Percentiles rank a stretch among this genome's conserved stretches.
Evolutionary conservation across 2,329 filamentous ascomycete genomes (phyloP).

Genomic region (Aspergillus calidoustus): DNA sequence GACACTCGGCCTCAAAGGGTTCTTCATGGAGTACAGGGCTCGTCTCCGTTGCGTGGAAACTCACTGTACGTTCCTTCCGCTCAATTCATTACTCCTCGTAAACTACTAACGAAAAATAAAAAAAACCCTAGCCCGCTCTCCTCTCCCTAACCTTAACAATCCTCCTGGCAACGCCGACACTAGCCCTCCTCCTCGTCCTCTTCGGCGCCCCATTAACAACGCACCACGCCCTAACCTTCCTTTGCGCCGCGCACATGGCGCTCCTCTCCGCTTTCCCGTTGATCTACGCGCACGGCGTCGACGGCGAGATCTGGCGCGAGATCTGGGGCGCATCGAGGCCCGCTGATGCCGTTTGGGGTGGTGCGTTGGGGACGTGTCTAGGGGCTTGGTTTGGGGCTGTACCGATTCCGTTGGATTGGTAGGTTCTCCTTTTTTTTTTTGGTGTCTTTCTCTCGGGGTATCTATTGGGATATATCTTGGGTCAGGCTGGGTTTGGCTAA

Average conservation of each 20-base stretch:
- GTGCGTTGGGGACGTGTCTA: constrained; percentile 73
- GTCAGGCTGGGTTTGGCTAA: not conserved
- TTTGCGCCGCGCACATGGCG: constrained; percentile 81
- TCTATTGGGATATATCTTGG: not conserved
- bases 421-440: constrained; percentile 28
- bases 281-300: constrained; percentile 83
- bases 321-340: constrained; percentile 71
- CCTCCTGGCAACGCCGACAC: constrained; percentile 60
- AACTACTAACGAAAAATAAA: not conserved
- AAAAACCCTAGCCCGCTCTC: constrained; percentile 63
- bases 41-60: constrained; percentile 20
- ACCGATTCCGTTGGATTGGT: constrained; percentile 94
- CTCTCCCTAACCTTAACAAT: constrained; percentile 64
- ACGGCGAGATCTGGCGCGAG: constrained; percentile 70
- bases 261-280: constrained; percentile 78
- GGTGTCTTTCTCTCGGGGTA: not conserved
- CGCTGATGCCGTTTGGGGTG: constrained; percentile 83
- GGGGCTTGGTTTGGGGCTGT: constrained; percentile 94
- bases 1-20: not conserved
- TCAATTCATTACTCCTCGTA: not conserved
- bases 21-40: not conserved
- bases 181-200: constrained; percentile 71
- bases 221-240: constrained; percentile 75
- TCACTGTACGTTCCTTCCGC: constrained; percentile 29
- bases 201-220: constrained; percentile 91